Evolutionary conservation across 1,284 basidiomycete species (phyloP), one percentile per base, ranked within the genome.

Genomic region (Tremellales sp.): DNA sequence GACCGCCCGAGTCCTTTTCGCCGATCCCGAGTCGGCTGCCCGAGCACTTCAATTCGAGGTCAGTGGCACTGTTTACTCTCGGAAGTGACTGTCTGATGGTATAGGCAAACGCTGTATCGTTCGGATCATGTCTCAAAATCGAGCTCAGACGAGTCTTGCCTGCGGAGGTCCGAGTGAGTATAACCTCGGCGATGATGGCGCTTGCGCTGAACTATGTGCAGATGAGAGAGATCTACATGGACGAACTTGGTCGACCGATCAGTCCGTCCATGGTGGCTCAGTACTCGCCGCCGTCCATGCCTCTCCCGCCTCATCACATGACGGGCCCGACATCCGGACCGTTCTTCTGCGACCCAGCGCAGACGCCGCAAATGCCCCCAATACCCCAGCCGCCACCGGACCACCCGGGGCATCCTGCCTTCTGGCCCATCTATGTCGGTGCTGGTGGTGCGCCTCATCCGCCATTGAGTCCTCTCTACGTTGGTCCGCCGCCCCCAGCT

Each of bases 31-130:
- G 0, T 53, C 62, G 0, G 69, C 65, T 0, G 25, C 45, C 2
- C 21, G 43, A 5, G 69, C 69, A 0, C 57, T 68, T 8, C 35
- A 48, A 15, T 40, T 46, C 11, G 68, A 69, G 57, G 68, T 67
- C 42, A 50, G 65, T 24, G 40, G 10, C n/a, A n/a, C n/a, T n/a
- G n/a, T n/a, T n/a, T n/a, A n/a, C n/a, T n/a, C n/a, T n/a, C n/a
- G n/a, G 22, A 27, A 23, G 22, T 39, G 36, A 44, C 26, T 22
- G n/a, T 11, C 41, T n/a, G n/a, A n/a, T n/a, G n/a, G n/a, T n/a
- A n/a, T n/a, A 66, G 66, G 43, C 65, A 39, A 57, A 57, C 2
- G 45, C 45, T 4, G 45, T 52, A 1, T 71, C 65, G 1, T 57
- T 56, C 29, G 67, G 67, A 1, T 64, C 61, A 0, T 37, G 39